phyloP scores from a whole-genome alignment of 352 stramenopile species.

The Phytophthora chlamydospora region DNA sequence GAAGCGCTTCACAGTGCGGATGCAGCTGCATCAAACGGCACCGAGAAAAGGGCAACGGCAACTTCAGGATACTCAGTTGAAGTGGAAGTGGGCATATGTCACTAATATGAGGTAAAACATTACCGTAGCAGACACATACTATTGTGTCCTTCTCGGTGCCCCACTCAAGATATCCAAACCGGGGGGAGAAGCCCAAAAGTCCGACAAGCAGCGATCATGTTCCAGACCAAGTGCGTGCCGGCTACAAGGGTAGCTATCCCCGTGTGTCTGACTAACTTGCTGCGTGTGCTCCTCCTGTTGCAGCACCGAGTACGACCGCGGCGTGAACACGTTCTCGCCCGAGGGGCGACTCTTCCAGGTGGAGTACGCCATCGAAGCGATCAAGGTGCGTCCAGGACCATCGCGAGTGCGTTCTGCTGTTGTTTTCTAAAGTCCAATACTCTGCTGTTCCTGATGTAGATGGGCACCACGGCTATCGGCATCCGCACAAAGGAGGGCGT shows the following conservation, averaged over 20 bases:
- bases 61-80: constrained; percentile 9
- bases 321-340: constrained; percentile 99
- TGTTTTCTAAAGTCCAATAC: neutral
- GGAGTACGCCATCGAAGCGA: constrained; percentile 98
- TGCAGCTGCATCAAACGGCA: neutral
- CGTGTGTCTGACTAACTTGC: neutral
- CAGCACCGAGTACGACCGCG: constrained; percentile 99
- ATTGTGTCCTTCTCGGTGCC: constrained; percentile 26
- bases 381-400: constrained; percentile 78
- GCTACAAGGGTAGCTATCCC: neutral
- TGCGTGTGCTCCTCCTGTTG: neutral
- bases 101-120: neutral
- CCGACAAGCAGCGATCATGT: constrained; percentile 43
- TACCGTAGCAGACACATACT: constrained; percentile 13
- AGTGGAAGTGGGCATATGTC: constrained; percentile 12
- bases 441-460: constrained; percentile 46
- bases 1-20: neutral
- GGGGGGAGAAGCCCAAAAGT: constrained; percentile 36
- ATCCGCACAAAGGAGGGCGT: constrained; percentile 98
- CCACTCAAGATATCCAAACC: constrained; percentile 41
- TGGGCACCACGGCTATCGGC: constrained; percentile 98
- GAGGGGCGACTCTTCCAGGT: constrained; percentile 99
- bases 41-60: neutral
- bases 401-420: neutral
- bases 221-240: constrained; percentile 64